Evolutionary conservation across 192 early-diverging fungal genomes (phyloP), one percentile per base, ranked within the genome.

Genomic region (Coemansia sp.): DNA sequence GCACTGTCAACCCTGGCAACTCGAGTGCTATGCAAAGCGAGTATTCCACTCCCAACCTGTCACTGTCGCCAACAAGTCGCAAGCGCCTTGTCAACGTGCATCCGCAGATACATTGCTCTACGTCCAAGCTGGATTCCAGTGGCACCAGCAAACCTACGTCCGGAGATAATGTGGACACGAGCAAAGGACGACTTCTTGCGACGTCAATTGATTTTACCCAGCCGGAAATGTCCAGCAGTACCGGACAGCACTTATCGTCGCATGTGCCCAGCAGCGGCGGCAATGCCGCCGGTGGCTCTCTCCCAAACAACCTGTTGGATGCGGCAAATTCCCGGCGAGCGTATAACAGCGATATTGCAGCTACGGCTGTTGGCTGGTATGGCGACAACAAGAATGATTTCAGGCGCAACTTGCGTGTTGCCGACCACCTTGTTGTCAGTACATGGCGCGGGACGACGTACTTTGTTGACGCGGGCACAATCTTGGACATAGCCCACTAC

Each of bases 391-490:
- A 58, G 48, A 34, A 75, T 52, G 79, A 76, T 35, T 75, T 69
- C 32, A 66, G 70, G 29, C 70, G 62, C 34, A 63, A 59, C 29
- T 57, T 75, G 50, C 66, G 62, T n/a, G 79, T 75, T 0, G 65
- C 73, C 19, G 79, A 81, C 52, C 73, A 76, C 36, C 45, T 81
- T 65, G 71, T 81, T 29, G 79, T 81, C 29, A 81, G 79, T 61
- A 75, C 73, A 14, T 81, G 79, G 79, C 73, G 79, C 2, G 79
- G 79, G 13, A 66, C 79, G 4, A 81, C 79, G 17, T 81, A 67
- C 65, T 81, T 81, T 73, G 61, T 81, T 46, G 79, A 81, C 34
- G 74, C 71, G 17, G 67, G 70, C 60, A 76, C 73, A 33, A 38
- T 76, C 19, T 58, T 81, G 42, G 79, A 81, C 59, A 73, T 75